phyloP scores from a whole-genome alignment of 1,284 basidiomycete species.

The Ustanciosporium gigantosporum region DNA sequence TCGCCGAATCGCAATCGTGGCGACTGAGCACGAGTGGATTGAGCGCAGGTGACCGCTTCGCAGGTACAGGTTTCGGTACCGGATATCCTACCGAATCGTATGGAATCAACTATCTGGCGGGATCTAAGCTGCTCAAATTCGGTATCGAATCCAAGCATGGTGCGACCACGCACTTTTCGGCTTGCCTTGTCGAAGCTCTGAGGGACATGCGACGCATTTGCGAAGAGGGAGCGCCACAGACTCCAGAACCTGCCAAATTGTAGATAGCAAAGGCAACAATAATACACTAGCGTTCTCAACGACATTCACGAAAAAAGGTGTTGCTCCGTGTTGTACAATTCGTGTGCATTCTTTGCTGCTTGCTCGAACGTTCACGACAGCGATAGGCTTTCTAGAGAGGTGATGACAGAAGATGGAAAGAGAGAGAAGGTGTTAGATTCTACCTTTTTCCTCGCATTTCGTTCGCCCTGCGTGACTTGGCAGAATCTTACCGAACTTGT shows the following conservation, averaged over 20 bases:
- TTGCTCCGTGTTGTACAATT: too few relatives aligned
- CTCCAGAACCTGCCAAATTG: constrained; percentile 39
- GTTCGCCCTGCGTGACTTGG: too few relatives aligned
- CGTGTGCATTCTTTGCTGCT: too few relatives aligned
- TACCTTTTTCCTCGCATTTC: too few relatives aligned
- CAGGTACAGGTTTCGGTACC: constrained; percentile 77
- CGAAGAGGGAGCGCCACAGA: constrained; percentile 58
- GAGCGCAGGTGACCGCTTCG: constrained; percentile 82
- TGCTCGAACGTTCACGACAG: too few relatives aligned
- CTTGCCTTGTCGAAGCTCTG: constrained; percentile 72
- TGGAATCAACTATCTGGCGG: constrained; percentile 70
- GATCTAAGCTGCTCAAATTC: constrained; percentile 81
- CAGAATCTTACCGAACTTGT: too few relatives aligned
- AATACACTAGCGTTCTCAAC: too few relatives aligned
- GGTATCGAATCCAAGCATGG: constrained; percentile 90
- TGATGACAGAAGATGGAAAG: too few relatives aligned
- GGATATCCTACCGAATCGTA: constrained; percentile 49
- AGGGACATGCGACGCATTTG: constrained; percentile 73
- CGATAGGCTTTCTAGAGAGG: too few relatives aligned
- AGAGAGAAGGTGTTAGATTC: too few relatives aligned
- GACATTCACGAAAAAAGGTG: too few relatives aligned
- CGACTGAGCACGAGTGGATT: constrained; percentile 88
- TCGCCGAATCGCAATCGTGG: constrained; percentile 80
- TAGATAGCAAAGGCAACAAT: too few relatives aligned
- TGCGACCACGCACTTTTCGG: constrained; percentile 74